These are phyloP conservation scores for Mimosa pudica DNA, from an alignment of 306 rosid genomes.

Conservation along the genomic window DNA sequence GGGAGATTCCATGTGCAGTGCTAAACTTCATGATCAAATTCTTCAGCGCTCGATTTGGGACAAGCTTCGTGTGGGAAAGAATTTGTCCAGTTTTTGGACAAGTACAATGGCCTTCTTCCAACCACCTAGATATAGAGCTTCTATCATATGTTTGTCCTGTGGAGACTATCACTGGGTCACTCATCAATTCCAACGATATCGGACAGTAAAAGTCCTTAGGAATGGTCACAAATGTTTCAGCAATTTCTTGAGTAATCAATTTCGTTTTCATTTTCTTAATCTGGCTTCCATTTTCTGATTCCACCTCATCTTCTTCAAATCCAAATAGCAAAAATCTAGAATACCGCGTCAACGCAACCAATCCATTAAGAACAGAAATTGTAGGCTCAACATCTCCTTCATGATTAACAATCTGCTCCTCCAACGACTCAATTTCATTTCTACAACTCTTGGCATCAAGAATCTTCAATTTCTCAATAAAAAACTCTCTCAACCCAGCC, in stretches of 20 bases:
- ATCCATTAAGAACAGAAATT: conserved; percentile 75
- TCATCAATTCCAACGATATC: conserved; percentile 83
- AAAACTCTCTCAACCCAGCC: conserved; percentile 50
- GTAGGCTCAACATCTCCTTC: conserved; percentile 90
- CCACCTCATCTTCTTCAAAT: conserved; percentile 81
- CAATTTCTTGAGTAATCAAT: conserved; percentile 70
- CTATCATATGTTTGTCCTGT: conserved; percentile 93
- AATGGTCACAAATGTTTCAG: conserved; percentile 68
- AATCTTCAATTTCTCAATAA: conserved; percentile 60
- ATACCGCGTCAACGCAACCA: conserved; percentile 82
- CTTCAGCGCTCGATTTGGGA: conserved; percentile 78
- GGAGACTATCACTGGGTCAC: conserved; percentile 80
- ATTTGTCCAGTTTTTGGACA: conserved; percentile 95
- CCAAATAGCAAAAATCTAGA: conserved; percentile 87
- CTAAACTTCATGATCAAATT: conserved; percentile 87
- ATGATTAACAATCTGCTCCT: conserved; percentile 90
- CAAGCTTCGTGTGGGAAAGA: conserved; percentile 64
- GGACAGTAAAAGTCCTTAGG: conserved; percentile 91
- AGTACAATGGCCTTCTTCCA: conserved; percentile 90
- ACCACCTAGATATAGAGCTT: conserved; percentile 80
- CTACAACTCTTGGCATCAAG: conserved; percentile 67
- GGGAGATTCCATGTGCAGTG: conserved; percentile 75
- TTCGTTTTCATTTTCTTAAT: conserved; percentile 54
- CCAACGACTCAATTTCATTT: conserved; percentile 78
- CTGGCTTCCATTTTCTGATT: conserved; percentile 41